Evolutionary conservation across 2,329 filamentous ascomycete species (phyloP).

Genomic region (Nannizzia gypsea): DNA sequence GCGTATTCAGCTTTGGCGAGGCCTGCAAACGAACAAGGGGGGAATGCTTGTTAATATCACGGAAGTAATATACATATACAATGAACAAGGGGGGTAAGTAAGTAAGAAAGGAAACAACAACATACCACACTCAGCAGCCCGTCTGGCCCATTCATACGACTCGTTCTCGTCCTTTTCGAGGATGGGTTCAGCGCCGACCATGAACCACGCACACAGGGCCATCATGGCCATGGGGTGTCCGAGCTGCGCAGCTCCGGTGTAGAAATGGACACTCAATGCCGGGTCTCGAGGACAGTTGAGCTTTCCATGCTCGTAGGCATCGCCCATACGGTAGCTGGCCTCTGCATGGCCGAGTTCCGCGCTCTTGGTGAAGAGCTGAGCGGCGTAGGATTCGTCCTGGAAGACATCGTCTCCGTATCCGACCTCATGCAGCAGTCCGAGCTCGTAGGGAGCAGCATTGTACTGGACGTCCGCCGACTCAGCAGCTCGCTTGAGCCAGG

Average conservation of each 20-base stretch:
- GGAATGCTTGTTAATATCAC: not conserved
- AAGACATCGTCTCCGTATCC: constrained; percentile 95
- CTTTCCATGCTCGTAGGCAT: constrained; percentile 88
- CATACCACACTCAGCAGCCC: constrained; percentile 75
- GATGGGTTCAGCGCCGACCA: constrained; percentile 84
- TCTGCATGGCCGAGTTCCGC: constrained; percentile 83
- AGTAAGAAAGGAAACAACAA: too few relatives aligned
- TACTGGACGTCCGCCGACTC: constrained; percentile 87
- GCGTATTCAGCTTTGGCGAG: constrained; percentile 72
- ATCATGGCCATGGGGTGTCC: constrained; percentile 88
- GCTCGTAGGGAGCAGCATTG: constrained; percentile 82
- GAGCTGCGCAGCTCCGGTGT: constrained; percentile 78
- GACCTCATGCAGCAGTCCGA: constrained; percentile 76
- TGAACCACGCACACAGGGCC: constrained; percentile 97
- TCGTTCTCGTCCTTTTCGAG: constrained; percentile 92
- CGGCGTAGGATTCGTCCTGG: constrained; percentile 77
- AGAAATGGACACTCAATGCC: constrained; percentile 90
- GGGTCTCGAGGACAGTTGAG: constrained; percentile 82
- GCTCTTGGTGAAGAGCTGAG: constrained; percentile 85
- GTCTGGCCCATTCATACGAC: constrained; percentile 89
- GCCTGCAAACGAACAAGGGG: too few relatives aligned
- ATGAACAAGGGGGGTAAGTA: not conserved
- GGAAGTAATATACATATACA: constrained; percentile 6
- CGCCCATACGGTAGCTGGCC: constrained; percentile 79
- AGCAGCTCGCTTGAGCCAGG: constrained; percentile 88